Evolutionary conservation across 768 basidiomycete species (phyloP), one percentile per base, ranked within the genome.

Genomic region (Amanita molliuscula): DNA sequence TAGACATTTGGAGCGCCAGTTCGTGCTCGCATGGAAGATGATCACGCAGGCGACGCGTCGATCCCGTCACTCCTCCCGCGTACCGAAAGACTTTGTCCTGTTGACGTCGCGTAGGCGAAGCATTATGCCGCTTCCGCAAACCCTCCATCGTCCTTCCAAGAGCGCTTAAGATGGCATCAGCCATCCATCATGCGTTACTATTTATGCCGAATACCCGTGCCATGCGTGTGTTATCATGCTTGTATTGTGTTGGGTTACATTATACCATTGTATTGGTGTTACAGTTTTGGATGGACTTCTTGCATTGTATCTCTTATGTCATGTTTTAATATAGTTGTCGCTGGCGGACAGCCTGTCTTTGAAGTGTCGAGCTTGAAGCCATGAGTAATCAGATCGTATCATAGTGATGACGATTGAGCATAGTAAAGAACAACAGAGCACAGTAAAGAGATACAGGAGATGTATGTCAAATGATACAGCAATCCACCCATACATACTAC

Each of bases 11-110:
- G 74, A 79, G 57, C 80, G 82, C 49, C 77, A 75, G 60, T 64
- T 82, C 53, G 62, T 84, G 47, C 65, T 69, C 37, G 68, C 73
- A 8, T 84, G 82, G 82, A 84, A 84, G 58, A 64, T 71, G 34
- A 62, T 84, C 58, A 82, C 80, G 21, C 66, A 71, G 20, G 65
- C 67, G 26, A 71, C 76, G 28, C 77, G 76, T 54, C 78, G 71
- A 47, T 67, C 66, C 29, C 70, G 74, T 21, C 74, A 78, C 36
- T 68, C 71, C 4, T 80, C 82, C 2, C 60, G 75, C 58, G 66
- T 81, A 43, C 73, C 77, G 26, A 71, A 73, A 20, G 81, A 80
- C 59, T 84, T 84, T 60, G 72, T 82, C 56, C 68, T 83, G 52
- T 69, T 84, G 56, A 82, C 75, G 8, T 60, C 72, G 35, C 71